These are phyloP conservation scores for Podila horticola DNA, from an alignment of 192 early-diverging fungal species.

Conservation along the genomic window DNA sequence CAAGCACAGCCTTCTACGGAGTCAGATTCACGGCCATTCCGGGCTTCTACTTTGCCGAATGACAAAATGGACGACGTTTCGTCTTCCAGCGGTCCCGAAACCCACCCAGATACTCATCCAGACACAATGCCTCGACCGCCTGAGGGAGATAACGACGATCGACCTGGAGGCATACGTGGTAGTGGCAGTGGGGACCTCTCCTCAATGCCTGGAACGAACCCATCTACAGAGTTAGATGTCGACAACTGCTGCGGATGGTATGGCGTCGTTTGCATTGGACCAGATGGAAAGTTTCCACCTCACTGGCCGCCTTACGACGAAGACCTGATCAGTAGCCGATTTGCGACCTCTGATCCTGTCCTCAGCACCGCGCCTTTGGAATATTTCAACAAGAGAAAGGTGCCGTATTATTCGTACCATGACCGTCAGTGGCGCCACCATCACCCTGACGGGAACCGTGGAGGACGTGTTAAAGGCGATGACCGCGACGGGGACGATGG, in stretches of 20 bases:
- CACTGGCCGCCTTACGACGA: slow-evolving; percentile 40
- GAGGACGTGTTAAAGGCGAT: background rate
- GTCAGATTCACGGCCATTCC: no score
- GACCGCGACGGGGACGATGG: background rate
- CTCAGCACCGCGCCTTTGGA: background rate
- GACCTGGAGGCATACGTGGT: background rate
- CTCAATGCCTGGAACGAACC: background rate
- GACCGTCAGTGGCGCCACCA: background rate
- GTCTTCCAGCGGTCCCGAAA: background rate
- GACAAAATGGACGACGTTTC: background rate
- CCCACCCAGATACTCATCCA: background rate
- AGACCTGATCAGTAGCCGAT: slow-evolving; percentile 20
- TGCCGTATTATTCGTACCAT: background rate
- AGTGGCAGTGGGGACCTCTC: background rate
- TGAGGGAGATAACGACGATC: background rate
- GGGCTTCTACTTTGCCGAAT: no score
- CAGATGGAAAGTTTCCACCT: slow-evolving; percentile 24
- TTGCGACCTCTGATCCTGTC: background rate
- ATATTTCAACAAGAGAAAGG: background rate
- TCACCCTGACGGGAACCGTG: background rate
- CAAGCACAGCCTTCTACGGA: no score
- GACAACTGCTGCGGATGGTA: slow-evolving; percentile 40
- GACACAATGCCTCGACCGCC: background rate
- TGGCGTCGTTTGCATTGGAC: slow-evolving; percentile 42
- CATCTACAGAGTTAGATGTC: slow-evolving; percentile 7